Evolutionary conservation across 2,329 filamentous ascomycete genomes (phyloP), one percentile per base, ranked within the genome.

Genomic region (Cercospora sp.): DNA sequence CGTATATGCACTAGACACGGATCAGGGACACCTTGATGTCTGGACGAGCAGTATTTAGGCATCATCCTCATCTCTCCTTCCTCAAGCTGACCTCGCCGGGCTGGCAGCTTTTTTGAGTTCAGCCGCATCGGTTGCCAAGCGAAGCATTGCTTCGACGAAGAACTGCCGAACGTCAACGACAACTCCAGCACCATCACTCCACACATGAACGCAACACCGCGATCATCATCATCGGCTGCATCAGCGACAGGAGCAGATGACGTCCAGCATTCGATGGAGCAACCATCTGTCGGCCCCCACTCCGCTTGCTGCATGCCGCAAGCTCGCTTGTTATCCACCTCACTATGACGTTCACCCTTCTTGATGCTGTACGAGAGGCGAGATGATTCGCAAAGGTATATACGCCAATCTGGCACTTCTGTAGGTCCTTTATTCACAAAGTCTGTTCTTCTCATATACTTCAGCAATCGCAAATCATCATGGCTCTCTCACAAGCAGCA

Each of bases 401-500:
- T 53, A 20, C 45, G 23, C 26, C 26, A 26, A 59, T 6, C 13
- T 18, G 33, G 20, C 23, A 36, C 16, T 45, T 13, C 16, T 13
- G 60, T 48, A 31, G 28, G 28, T 28, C 2, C 20, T 45, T 9
- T 7, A 23, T 28, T 26, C 28, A 42, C 28, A 42, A 20, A 16
- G 18, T 58, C 39, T 1, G 18, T 57, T 26, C 9, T 42, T 8
- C 10, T n/a, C 23, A n/a, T 20, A 58, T 3, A 2, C 51, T 58
- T 39, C 60, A 39, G 8, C 13, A 55, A 57, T 33, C 13, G 18
- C 45, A 20, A 16, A 20, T 16, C 9, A 75, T 69, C 53, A 80
- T 79, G 78, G 74, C 77, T 84, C 77, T 86, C 65, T 83, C 88
- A 63, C 89, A 91, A 83, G 89, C 87, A 80, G 92, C 92, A 59